Conservation (phyloP, 1,284 basidiomycete genomes). For the Sphagnurus paluster region DNA sequence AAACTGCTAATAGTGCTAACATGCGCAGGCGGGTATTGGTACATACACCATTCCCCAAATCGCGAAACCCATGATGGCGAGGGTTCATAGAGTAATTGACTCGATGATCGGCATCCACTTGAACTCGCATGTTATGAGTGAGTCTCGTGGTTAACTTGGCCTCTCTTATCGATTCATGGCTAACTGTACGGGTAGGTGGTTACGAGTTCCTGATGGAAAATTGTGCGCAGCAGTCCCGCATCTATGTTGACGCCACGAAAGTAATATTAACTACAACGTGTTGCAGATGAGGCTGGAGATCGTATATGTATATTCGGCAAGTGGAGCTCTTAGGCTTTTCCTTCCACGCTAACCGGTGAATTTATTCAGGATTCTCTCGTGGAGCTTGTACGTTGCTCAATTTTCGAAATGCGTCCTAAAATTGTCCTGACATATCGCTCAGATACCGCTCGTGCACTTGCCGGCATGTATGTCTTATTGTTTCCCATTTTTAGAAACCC, state of each 20-base stretch:
- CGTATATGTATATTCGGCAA: conserved; percentile 22
- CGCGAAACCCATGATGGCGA: conserved; percentile 38
- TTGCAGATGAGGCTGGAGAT: conserved; percentile 16
- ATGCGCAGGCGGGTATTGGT: conserved; percentile 48
- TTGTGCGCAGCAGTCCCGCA: conserved; percentile 31
- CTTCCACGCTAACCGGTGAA: too few species aligned
- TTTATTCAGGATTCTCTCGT: conserved; percentile 20
- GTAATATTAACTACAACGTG: neutral
- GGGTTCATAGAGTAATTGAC: conserved; percentile 28
- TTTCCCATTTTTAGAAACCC: neutral
- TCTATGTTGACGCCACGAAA: neutral
- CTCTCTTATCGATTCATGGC: too few species aligned
- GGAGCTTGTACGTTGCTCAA: conserved; percentile 16
- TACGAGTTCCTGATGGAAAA: conserved; percentile 69
- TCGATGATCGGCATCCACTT: conserved; percentile 49
- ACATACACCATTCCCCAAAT: conserved; percentile 34
- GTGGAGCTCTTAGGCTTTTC: neutral
- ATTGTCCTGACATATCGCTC: neutral
- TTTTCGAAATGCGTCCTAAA: neutral
- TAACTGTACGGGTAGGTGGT: too few species aligned
- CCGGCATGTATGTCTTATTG: conserved; percentile 14
- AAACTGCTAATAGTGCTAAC: neutral
- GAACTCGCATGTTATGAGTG: conserved; percentile 56
- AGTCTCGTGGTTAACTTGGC: conserved; percentile 11
- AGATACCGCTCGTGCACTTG: conserved; percentile 21